Conservation (phyloP, 2,329 filamentous ascomycete species). For the Fusarium siculi region DNA sequence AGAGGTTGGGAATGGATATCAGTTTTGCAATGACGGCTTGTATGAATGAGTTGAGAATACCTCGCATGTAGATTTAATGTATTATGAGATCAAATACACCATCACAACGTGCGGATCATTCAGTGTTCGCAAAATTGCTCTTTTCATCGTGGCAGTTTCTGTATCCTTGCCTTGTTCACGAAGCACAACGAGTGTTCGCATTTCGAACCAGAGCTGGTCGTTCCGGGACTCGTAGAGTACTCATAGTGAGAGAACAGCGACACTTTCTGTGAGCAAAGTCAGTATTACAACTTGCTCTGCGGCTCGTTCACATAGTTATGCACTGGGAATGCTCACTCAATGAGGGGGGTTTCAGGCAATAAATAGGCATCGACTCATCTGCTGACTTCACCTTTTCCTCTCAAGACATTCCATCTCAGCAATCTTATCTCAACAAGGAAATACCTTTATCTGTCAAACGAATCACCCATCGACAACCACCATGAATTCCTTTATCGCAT, state of each 20-base stretch:
- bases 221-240: not conserved
- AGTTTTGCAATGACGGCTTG: conserved; percentile 29
- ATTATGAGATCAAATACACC: conserved; percentile 12
- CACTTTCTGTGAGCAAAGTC: not conserved
- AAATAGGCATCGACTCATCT: not conserved
- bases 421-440: not conserved
- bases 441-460: not conserved
- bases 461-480: not conserved
- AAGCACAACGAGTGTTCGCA: not conserved
- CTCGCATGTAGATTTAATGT: conserved; percentile 34
- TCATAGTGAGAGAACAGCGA: not conserved
- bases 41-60: conserved; percentile 12
- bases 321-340: no score
- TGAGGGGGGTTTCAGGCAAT: not conserved
- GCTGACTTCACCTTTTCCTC: not conserved
- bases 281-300: not conserved
- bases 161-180: not conserved
- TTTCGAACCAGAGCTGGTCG: not conserved
- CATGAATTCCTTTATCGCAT: not conserved
- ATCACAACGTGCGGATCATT: not conserved
- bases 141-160: no score
- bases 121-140: not conserved
- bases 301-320: no score
- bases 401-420: not conserved
- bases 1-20: conserved; percentile 24